Percentiles rank a stretch among this genome's conserved stretches.
These are phyloP conservation scores for Nothophaeocryptopus gaeumannii DNA, from an alignment of 2,329 filamentous ascomycete species.

Conservation along the genomic window DNA sequence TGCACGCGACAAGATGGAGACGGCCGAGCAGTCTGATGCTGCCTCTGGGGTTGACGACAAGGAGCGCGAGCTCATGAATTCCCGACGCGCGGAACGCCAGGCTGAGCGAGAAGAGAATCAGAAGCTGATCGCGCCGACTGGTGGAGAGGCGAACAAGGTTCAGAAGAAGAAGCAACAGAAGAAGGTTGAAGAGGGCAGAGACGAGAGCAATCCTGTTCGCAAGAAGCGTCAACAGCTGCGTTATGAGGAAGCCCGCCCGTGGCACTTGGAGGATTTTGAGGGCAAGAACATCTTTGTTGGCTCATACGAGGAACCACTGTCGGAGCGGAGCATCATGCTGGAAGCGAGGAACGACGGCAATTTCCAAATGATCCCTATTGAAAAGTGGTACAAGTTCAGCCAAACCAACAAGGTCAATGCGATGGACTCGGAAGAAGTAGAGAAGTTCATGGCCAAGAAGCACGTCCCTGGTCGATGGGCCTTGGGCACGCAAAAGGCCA, in stretches of 20 bases:
- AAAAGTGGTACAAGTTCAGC: conserved; percentile 92
- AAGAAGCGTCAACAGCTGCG: conserved; percentile 62
- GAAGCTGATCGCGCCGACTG: conserved; percentile 86
- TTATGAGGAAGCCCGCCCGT: conserved; percentile 93
- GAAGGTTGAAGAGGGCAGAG: conserved; percentile 79
- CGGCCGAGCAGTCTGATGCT: conserved; percentile 30
- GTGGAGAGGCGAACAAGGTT: conserved; percentile 59
- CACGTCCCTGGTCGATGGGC: conserved; percentile 76
- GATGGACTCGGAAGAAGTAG: conserved; percentile 78
- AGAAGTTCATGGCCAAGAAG: conserved; percentile 78
- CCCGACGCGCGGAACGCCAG: conserved; percentile 70
- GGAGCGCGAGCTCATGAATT: conserved; percentile 58
- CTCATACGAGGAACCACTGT: conserved; percentile 83
- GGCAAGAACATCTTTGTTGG: conserved; percentile 93
- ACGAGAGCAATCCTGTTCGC: conserved; percentile 73
- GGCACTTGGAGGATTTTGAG: conserved; percentile 96
- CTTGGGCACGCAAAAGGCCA: conserved; percentile 59
- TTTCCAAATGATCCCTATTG: conserved; percentile 84
- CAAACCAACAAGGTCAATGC: conserved; percentile 62
- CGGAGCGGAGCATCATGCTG: conserved; percentile 75
- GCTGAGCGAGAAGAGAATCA: conserved; percentile 82
- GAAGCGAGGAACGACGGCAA: conserved; percentile 65
- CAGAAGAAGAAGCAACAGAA: conserved; percentile 61
- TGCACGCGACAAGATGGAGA: conserved; percentile 61
- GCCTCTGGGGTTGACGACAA: conserved; percentile 58